These are phyloP conservation scores for Puccinia hordei DNA, from an alignment of 1,284 basidiomycete species.

Conservation along the genomic window DNA sequence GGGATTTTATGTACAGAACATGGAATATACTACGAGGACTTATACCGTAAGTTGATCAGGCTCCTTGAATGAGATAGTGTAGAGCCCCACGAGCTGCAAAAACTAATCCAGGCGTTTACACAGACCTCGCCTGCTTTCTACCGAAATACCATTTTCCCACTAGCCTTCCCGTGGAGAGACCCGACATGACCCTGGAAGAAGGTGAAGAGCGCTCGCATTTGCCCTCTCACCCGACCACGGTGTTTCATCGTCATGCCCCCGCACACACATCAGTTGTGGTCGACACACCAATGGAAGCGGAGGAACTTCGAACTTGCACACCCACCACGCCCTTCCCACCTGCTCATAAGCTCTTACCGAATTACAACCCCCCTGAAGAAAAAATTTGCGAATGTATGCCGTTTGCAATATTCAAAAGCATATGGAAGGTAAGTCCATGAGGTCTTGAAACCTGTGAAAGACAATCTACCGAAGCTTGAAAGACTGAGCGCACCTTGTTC, in stretches of 20 bases:
- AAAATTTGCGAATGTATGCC: constrained; percentile 7
- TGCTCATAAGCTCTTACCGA: constrained; percentile 12
- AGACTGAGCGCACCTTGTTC: too few relatives aligned
- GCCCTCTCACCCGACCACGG: background rate
- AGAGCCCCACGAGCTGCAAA: too few relatives aligned
- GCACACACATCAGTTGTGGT: background rate
- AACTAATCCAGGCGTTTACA: too few relatives aligned
- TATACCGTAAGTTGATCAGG: constrained; percentile 29
- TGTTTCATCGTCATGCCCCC: background rate
- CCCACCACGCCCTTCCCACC: constrained; percentile 36
- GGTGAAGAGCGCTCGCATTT: too few relatives aligned
- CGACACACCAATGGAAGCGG: background rate
- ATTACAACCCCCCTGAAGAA: constrained; percentile 39
- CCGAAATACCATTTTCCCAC: constrained; percentile 38
- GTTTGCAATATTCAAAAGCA: constrained; percentile 3
- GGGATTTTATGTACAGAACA: constrained; percentile 22
- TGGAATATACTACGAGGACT: constrained; percentile 42
- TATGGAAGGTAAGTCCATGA: constrained; percentile 22
- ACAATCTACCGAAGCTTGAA: background rate
- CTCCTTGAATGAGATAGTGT: background rate
- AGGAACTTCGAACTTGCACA: background rate
- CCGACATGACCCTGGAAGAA: constrained; percentile 12
- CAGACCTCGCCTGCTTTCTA: constrained; percentile 42
- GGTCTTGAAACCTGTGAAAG: too few relatives aligned
- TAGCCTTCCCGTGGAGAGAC: constrained; percentile 16